phyloP scores from a whole-genome alignment of 2,329 filamentous ascomycete species.

The Tothia fuscella region DNA sequence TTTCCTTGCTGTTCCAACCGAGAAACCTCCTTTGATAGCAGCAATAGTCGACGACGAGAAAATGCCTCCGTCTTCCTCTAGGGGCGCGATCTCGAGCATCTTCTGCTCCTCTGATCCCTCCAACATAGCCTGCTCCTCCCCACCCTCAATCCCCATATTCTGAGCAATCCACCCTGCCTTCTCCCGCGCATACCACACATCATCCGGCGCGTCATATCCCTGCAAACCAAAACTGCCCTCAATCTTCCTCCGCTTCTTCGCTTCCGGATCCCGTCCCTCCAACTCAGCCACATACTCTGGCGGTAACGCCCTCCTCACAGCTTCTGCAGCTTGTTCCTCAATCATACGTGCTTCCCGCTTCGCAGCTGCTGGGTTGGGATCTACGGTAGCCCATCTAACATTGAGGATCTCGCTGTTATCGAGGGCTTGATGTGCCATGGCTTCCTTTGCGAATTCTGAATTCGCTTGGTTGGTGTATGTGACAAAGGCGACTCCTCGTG shows the following conservation, averaged over 20 bases:
- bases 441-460: slow-evolving; percentile 48
- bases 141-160: slow-evolving; percentile 33
- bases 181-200: slow-evolving; percentile 81
- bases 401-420: slow-evolving; percentile 91
- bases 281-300: slow-evolving; percentile 88
- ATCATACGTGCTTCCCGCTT: slow-evolving; percentile 79
- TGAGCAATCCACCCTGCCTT: slow-evolving; percentile 54
- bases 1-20: slow-evolving; percentile 41
- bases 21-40: slow-evolving; percentile 49
- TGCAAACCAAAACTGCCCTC: slow-evolving; percentile 81
- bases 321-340: slow-evolving; percentile 93
- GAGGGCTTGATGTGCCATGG: slow-evolving; percentile 88
- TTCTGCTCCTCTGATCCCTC: slow-evolving; percentile 42
- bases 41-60: slow-evolving; percentile 73
- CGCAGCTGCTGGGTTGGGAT: slow-evolving; percentile 90
- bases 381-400: slow-evolving; percentile 91
- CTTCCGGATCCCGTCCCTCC: slow-evolving; percentile 79
- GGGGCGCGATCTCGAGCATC: slow-evolving; percentile 34
- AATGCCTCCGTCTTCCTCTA: slow-evolving; percentile 48
- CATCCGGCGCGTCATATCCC: slow-evolving; percentile 88
- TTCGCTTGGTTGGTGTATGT: slow-evolving; percentile 77
- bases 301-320: slow-evolving; percentile 75
- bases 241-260: slow-evolving; percentile 76
- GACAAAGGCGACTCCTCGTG: slow-evolving; percentile 83
- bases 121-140: slow-evolving; percentile 35